Conservation (phyloP, 2,329 filamentous ascomycete species). For the Stenocarpella maydis region DNA sequence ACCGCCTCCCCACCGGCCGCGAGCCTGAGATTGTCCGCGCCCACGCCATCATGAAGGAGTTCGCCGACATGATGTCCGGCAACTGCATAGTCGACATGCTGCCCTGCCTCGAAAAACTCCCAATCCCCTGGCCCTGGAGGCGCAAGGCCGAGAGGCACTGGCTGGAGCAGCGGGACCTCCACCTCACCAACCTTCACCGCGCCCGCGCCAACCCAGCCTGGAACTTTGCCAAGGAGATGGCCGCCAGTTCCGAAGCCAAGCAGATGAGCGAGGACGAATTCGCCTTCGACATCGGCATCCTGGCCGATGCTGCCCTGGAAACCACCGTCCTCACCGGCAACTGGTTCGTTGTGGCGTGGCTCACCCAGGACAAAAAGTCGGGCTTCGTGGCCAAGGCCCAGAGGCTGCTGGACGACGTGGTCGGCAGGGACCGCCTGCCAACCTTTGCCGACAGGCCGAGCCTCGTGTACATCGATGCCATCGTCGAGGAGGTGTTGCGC, state of each 20-base stretch:
- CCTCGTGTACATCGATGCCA: not conserved
- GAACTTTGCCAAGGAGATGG: conserved; percentile 11
- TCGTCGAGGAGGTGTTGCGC: conserved; percentile 26
- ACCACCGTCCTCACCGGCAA: not conserved
- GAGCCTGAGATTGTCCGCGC: conserved; percentile 22
- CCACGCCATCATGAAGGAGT: conserved; percentile 27
- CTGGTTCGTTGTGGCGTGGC: not conserved
- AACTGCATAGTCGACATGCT: conserved; percentile 26
- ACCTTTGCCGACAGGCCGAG: not conserved
- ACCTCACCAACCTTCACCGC: not conserved
- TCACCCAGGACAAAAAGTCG: not conserved
- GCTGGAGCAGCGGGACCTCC: conserved; percentile 7
- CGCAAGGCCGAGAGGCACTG: conserved; percentile 11
- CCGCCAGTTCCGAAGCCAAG: not conserved
- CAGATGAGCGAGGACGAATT: not conserved
- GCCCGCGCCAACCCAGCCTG: not conserved
- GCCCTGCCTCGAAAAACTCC: conserved; percentile 6
- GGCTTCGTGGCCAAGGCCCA: not conserved
- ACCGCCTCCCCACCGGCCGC: not conserved
- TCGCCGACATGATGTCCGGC: conserved; percentile 25
- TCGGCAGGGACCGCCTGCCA: not conserved
- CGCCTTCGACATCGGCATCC: not conserved
- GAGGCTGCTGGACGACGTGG: not conserved
- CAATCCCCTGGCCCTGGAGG: conserved; percentile 26
- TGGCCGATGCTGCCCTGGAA: conserved; percentile 2